A percentile compares a stretch with the other conserved stretches of the same genome.
Conservation (phyloP, 78 protist species). For the Cavenderia fasciculata region DNA sequence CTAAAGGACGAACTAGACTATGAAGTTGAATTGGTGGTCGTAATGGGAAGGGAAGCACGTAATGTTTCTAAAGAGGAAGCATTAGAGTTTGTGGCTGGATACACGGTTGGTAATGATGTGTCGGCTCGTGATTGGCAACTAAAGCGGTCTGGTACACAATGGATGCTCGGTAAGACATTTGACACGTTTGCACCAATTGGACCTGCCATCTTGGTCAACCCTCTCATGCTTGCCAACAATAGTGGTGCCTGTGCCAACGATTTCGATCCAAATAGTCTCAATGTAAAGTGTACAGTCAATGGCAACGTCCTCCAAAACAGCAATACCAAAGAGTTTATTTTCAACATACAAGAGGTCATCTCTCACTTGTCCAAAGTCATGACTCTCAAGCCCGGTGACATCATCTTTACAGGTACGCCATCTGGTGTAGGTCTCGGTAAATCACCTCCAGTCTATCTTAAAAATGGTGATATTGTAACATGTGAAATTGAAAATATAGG, state of each 20-base stretch:
- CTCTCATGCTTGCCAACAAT: not conserved
- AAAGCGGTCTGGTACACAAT: constrained; percentile 30
- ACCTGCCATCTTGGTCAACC: constrained; percentile 61
- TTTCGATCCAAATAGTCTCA: constrained; percentile 40
- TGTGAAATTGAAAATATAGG: constrained; percentile 76
- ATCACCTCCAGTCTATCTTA: constrained; percentile 68
- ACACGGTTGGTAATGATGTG: constrained; percentile 77
- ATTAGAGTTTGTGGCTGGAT: constrained; percentile 66
- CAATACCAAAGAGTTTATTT: constrained; percentile 71
- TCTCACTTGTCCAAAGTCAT: constrained; percentile 18
- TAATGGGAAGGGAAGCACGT: constrained; percentile 61
- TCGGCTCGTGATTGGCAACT: constrained; percentile 77
- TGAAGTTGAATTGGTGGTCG: constrained; percentile 79
- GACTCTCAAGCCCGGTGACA: constrained; percentile 77
- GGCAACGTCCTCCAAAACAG: constrained; percentile 62
- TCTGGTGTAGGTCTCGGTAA: constrained; percentile 65
- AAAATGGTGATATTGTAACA: constrained; percentile 47
- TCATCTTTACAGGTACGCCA: constrained; percentile 83
- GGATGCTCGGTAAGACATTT: constrained; percentile 79
- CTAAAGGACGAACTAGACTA: constrained; percentile 70
- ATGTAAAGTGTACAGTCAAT: constrained; percentile 29
- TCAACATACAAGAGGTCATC: constrained; percentile 54
- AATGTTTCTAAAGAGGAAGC: constrained; percentile 39
- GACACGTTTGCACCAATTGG: constrained; percentile 85
- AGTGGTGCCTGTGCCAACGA: not conserved